phyloP scores from a whole-genome alignment of 2,329 filamentous ascomycete genomes.

The Xenosphaeropsis pyriputrescens region DNA sequence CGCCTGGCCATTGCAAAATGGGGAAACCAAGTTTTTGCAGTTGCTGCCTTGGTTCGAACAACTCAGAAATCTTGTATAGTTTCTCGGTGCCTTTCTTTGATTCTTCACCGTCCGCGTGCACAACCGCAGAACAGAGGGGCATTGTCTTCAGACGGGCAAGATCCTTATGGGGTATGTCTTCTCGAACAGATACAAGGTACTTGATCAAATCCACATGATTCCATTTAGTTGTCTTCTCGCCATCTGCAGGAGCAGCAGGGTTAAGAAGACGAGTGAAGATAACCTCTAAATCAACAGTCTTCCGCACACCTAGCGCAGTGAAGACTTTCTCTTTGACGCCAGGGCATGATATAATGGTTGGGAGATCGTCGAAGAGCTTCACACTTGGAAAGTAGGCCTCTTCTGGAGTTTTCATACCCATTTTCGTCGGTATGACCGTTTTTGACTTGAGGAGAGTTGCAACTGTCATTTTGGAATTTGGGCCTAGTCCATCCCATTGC shows the following conservation, averaged over 20 bases:
- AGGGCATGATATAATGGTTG: constrained; percentile 60
- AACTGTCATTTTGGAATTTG: constrained; percentile 49
- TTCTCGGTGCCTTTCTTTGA: constrained; percentile 32
- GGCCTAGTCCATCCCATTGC: constrained; percentile 71
- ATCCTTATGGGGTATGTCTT: constrained; percentile 77
- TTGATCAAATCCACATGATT: constrained; percentile 91
- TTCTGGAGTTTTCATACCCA: constrained; percentile 71
- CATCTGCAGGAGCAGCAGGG: constrained; percentile 31
- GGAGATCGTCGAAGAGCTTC: constrained; percentile 86
- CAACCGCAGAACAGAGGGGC: constrained; percentile 70
- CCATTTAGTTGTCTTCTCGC: constrained; percentile 45
- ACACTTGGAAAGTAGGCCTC: constrained; percentile 93
- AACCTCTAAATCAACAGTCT: constrained; percentile 86
- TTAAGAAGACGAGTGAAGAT: constrained; percentile 79
- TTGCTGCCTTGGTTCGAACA: constrained; percentile 65
- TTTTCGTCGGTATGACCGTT: constrained; percentile 76
- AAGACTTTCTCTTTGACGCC: constrained; percentile 87
- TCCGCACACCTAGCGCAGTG: constrained; percentile 70
- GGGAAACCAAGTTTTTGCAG: constrained; percentile 59
- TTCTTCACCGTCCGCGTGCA: constrained; percentile 38
- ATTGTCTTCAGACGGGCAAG: constrained; percentile 65
- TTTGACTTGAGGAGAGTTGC: constrained; percentile 48
- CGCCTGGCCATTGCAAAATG: constrained; percentile 68
- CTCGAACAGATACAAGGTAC: constrained; percentile 78
- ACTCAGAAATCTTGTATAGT: constrained; percentile 59